Percentiles rank a stretch among this genome's conserved stretches.
These are phyloP conservation scores for Neurospora africana DNA, from an alignment of 495 filamentous ascomycete genomes.

Conservation along the genomic window DNA sequence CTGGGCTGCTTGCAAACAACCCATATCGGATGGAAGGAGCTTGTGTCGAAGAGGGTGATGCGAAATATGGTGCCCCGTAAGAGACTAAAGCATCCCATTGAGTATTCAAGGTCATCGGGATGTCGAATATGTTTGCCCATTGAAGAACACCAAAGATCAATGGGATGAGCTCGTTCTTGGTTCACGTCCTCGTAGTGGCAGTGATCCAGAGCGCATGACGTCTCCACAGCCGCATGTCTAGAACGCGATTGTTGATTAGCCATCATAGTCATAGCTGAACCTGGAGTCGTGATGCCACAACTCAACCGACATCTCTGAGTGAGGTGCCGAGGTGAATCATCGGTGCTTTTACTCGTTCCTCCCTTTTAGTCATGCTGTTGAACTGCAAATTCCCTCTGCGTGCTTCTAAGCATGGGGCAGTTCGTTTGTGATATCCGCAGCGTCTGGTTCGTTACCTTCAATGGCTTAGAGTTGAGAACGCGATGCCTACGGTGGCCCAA, in stretches of 20 bases:
- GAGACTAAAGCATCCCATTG: not conserved
- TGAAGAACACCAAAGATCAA: not conserved
- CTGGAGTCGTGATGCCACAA: not conserved
- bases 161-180: not conserved
- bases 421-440: too few relatives aligned
- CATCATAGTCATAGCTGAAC: not conserved
- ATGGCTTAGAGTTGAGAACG: too few relatives aligned
- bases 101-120: not conserved
- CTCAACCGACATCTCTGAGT: not conserved
- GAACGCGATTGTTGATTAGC: not conserved
- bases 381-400: not conserved
- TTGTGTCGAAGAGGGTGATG: not conserved
- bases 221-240: not conserved
- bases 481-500: too few relatives aligned
- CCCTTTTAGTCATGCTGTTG: not conserved
- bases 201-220: not conserved
- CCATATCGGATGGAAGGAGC: not conserved
- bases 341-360: not conserved
- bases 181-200: not conserved
- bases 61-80: not conserved
- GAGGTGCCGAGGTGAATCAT: not conserved
- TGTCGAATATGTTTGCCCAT: not conserved
- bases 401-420: not conserved
- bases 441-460: too few relatives aligned
- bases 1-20: not conserved